Percentiles rank a stretch among this genome's conserved stretches.
Conservation (phyloP, 2,329 filamentous ascomycete species). For the Trichoderma breve region DNA sequence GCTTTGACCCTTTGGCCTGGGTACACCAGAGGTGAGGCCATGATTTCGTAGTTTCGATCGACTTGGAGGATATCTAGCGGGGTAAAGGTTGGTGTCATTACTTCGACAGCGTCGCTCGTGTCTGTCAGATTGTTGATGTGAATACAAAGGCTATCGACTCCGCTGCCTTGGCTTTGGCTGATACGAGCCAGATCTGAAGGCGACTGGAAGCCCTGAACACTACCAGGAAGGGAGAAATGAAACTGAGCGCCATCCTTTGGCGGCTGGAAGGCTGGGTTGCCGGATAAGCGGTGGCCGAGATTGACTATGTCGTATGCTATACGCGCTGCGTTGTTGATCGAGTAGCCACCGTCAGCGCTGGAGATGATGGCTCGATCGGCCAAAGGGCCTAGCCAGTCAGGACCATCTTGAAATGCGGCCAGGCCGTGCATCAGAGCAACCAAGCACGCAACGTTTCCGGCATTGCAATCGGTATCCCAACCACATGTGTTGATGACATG, state of each 20-base stretch:
- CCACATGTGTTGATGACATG: conserved; percentile 37
- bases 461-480: conserved; percentile 41
- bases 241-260: neutral
- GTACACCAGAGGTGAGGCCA: conserved; percentile 20
- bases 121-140: neutral
- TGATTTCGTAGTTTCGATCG: conserved; percentile 24
- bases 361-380: conserved; percentile 37
- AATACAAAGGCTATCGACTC: neutral
- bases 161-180: neutral
- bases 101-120: neutral
- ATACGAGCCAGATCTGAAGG: neutral
- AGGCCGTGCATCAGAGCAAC: conserved; percentile 37
- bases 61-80: conserved; percentile 29
- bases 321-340: conserved; percentile 36
- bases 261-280: neutral
- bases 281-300: neutral
- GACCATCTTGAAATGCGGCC: conserved; percentile 26
- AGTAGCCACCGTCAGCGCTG: conserved; percentile 37
- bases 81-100: neutral
- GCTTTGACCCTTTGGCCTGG: conserved; percentile 13
- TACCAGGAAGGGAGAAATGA: neutral
- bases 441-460: conserved; percentile 37
- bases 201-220: neutral
- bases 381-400: conserved; percentile 36
- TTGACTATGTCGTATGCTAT: conserved; percentile 26